Evolutionary conservation across 2,329 filamentous ascomycete species (phyloP), one percentile per base, ranked within the genome.

Genomic region (Ophiostoma tasmaniense): DNA sequence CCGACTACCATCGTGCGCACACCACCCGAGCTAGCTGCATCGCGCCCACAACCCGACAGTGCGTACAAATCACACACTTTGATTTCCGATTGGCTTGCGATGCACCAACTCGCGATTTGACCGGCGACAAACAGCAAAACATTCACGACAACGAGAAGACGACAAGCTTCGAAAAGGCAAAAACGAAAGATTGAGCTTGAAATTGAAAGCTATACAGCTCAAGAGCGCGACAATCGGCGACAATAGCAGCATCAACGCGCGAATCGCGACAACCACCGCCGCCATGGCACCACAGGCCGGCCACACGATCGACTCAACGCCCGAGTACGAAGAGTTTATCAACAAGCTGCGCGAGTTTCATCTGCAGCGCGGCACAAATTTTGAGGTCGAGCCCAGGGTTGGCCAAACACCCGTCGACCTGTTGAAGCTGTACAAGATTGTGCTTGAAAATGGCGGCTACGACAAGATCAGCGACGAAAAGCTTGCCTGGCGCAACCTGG

Each of bases 401-500:
- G 92, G 91, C 71, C 85, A 85, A 73, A 88, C 88, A 71, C 88
- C 90, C 72, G 85, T 96, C 71, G 90, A 96, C 75, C 83, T 96
- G 35, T 82, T 89, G 76, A 89, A 90, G 75, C 85, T 96, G 37
- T 96, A 92, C 82, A 89, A 90, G 72, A 85, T 88, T 73, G 90
- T 96, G 22, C 84, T 90, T 68, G 85, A 85, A 28, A 87, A 89
- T 74, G 93, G 93, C 67, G 93, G 93, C 70, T 97, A 97, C 77
- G 93, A 96, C 79, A 89, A 89, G 76, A 87, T 94, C 77, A 93
- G 86, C 71, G 89, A 87, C 79, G 87, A 94, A 77, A 95, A 94
- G 81, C 85, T 96, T 72, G 90, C 91, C 67, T 97, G 93, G 93
- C 87, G 92, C 72, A 88, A 87, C 74, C 85, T 96, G 74, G 91